phyloP scores from a whole-genome alignment of 2,329 filamentous ascomycete species.

The Fusarium odoratissimum region DNA sequence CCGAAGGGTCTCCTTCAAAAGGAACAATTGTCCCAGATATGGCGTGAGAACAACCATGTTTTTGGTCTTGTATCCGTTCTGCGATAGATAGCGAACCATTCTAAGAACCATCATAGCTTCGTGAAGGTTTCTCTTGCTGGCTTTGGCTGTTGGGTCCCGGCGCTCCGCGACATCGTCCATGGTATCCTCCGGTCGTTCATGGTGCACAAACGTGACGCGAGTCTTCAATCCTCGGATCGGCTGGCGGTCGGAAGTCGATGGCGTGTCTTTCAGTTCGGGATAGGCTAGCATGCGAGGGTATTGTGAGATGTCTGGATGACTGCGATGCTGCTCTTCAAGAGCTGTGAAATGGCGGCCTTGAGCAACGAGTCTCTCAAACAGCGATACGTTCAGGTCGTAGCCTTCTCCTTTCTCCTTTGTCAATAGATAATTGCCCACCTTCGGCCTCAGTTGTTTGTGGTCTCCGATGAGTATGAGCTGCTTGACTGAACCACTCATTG shows the following conservation, averaged over 20 bases:
- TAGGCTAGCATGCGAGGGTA: slow-evolving; percentile 71
- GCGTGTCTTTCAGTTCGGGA: slow-evolving; percentile 67
- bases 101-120: slow-evolving; percentile 75
- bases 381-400: slow-evolving; percentile 73
- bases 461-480: slow-evolving; percentile 79
- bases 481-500: slow-evolving; percentile 65
- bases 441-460: slow-evolving; percentile 78
- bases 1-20: slow-evolving; percentile 65
- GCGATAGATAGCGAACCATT: slow-evolving; percentile 73
- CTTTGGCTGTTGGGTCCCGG: slow-evolving; percentile 60
- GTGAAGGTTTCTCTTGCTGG: slow-evolving; percentile 70
- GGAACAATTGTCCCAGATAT: slow-evolving; percentile 75
- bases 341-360: slow-evolving; percentile 65
- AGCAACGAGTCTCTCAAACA: slow-evolving; percentile 75
- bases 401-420: slow-evolving; percentile 73
- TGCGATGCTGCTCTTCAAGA: slow-evolving; percentile 73
- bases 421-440: slow-evolving; percentile 70
- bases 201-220: slow-evolving; percentile 75
- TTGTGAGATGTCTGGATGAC: slow-evolving; percentile 74
- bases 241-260: slow-evolving; percentile 59
- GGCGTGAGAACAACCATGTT: slow-evolving; percentile 77
- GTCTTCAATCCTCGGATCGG: slow-evolving; percentile 66
- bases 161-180: slow-evolving; percentile 58
- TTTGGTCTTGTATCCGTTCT: slow-evolving; percentile 76
- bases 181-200: slow-evolving; percentile 64